Conservation (phyloP, 495 filamentous ascomycete species). For the Lineolata rhizophorae region DNA sequence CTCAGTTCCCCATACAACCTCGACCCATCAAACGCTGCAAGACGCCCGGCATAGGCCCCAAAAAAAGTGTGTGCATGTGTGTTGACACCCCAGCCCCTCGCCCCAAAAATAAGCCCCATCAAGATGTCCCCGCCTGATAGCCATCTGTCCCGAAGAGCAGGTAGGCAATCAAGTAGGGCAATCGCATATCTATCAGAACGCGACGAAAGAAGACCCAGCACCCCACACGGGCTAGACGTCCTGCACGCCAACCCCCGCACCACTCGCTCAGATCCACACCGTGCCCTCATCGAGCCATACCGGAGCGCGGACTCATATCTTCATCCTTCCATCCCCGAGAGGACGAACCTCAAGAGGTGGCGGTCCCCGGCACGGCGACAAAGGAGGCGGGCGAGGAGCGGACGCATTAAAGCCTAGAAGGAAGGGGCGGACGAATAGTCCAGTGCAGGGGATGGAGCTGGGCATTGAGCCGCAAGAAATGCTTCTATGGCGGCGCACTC, state of each 20-base stretch:
- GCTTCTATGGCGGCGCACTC: constrained; percentile 99
- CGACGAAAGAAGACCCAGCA: constrained; percentile 54
- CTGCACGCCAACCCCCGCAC: constrained; percentile 18
- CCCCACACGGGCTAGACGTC: constrained; percentile 12
- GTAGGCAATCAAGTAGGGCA: constrained; percentile 26
- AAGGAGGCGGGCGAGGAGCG: constrained; percentile 23
- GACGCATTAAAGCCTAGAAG: too few species aligned
- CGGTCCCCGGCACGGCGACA: constrained; percentile 6
- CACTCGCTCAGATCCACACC: constrained; percentile 10
- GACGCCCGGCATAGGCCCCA: constrained; percentile 13
- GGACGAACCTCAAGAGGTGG: constrained; percentile 3
- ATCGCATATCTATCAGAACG: constrained; percentile 97
- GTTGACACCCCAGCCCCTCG: constrained; percentile 47
- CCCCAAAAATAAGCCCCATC: constrained; percentile 99
- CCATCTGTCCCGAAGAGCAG: constrained; percentile 5
- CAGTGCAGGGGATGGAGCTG: not conserved
- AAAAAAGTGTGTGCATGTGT: constrained; percentile 16
- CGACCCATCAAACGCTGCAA: too few species aligned
- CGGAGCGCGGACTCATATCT: constrained; percentile 66
- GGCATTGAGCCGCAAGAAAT: constrained; percentile 48
- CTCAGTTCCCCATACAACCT: too few species aligned
- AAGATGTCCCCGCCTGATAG: constrained; percentile 46
- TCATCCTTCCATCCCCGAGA: constrained; percentile 29
- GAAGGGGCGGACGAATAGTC: not conserved
- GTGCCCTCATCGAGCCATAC: constrained; percentile 13